Evolutionary conservation across 2,329 filamentous ascomycete species (phyloP), one percentile per base, ranked within the genome.

Genomic region (Cladosporium cucumerinum): DNA sequence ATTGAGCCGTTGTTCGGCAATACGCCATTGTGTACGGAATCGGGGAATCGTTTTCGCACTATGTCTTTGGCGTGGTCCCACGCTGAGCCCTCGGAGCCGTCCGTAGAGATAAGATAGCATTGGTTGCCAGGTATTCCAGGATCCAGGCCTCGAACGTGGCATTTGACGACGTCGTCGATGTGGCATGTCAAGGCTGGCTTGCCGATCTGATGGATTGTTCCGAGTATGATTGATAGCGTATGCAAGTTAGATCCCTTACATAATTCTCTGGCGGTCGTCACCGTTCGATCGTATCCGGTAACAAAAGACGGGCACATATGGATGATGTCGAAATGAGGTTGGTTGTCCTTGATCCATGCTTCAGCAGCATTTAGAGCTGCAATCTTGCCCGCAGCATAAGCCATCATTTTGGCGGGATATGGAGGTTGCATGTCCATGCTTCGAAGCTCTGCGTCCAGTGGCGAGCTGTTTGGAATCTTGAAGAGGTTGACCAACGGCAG

Each of bases 121-220:
- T 71, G 70, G 39, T 69, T 71, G 5, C 70, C 68, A 6, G 34
- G 18, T 8, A 70, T 54, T 4, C 49, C 48, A 10, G 64, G 61
- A n/a, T 70, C 64, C 14, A 78, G 67, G 1, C 72, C 68, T 39
- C 67, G 65, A 21, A 78, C 69, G 52, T 78, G 76, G 21, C 72
- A 64, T 6, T 69, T 66, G 8, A 74, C 75, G 3, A 73, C 68
- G 61, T 78, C 75, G 34, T 77, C 72, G 10, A 75, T 49, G 57
- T 76, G 72, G 34, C 61, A 34, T 49, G 63, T 7, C 49, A 49
- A 6, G 21, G 32, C 51, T 43, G 59, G 49, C n/a, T 46, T 49
- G 23, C 54, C 48, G 36, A 36, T 16, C 3, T 52, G 32, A 55
- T 10, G 21, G 23, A 63, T 63, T 3, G 66, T 61, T 8, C 72